Evolutionary conservation across 306 rosid species (phyloP), one percentile per base, ranked within the genome.

Genomic region (Benincasa hispida): DNA sequence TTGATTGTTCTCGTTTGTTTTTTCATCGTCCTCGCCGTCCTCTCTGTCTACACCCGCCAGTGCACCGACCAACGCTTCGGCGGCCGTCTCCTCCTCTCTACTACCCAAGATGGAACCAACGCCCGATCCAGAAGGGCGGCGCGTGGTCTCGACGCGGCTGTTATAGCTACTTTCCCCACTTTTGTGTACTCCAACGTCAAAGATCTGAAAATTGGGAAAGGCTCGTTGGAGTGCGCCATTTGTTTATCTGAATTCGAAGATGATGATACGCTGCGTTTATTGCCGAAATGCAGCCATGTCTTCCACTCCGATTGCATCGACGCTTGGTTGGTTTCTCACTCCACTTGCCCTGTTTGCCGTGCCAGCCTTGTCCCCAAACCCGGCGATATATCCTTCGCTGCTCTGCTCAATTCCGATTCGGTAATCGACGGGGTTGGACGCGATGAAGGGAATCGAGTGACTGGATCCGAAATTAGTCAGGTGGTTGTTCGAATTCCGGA

Each of bases 321-420:
- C 76, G 83, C 86, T 10, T 92, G 99, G 99, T 78, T 94, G 22
- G 81, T 76, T 2, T 85, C 82, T 27, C 96, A 92, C 81, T 84
- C 90, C 34, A 92, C 99, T 2, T 94, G 99, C 50, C 99, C 99
- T 0, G 96, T 94, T 63, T 94, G 99, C 51, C 92, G 99, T 0
- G 91, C 96, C 2, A 79, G 85, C 75, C 80, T 91, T 7, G 68
- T 80, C 8, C 88, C 96, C 1, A 78, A 42, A 9, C 87, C 91
- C 4, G 94, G 85, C 0, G 96, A 91, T 18, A 77, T n/a, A 5
- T 75, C 66, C 30, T 79, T 8, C n/a, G 56, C 17, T 35, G 79
- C 8, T 24, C 81, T 3, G 21, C 37, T 77, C 12, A 28, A 15
- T 41, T 61, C 80, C 1, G 80, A 77, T n/a, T 72, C 74, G 1